Base-by-base conservation (phyloP, 1,284 basidiomycete species). In the Garcileccinum viscosum region DNA sequence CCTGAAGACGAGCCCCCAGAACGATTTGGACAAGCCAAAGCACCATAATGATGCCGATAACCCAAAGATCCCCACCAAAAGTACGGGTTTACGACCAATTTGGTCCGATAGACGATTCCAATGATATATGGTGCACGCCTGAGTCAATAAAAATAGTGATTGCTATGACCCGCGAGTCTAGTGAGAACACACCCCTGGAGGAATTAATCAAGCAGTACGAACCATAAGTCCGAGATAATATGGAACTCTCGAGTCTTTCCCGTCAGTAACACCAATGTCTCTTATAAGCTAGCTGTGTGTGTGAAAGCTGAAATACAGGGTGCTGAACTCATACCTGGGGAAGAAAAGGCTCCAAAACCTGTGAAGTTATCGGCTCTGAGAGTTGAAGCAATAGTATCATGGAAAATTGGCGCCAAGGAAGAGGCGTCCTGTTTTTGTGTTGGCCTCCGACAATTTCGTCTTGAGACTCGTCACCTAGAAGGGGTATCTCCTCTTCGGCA, bases 341-440 rank as follows among this genome's bases (percentile, higher is more conserved):
- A 60, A 88, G 84, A 73, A 92, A 92, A 1, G 93, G 93, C 63
- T 89, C 90, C 70, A 95, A 93, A 72, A 94, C 89, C 71, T 91
- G 88, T 30, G 87, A 89, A 2, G 88, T 88, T 69, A 91, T 76
- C 12, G 90, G 89, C 73, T 91, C 90, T 60, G 88, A 82, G 60
- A 91, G 79, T 78, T 93, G 91, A 59, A 92, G 82, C 73, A 92
- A 82, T 62, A 93, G 76, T 15, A 92, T 80, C 70, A 93, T 87
- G 38, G 84, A 86, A 71, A 93, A 86, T 80, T 93, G 91, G 64
- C 84, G 83, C 88, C 88, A 90, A 38, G 92, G 92, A 59, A 93
- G 77, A 50, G 90, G 90, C 0, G 89, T 89, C 44, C 79, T 83
- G 67, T 85, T 14, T 27, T 30, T 53, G 24, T 17, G 50, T 53